These are phyloP conservation scores for Camelina laxa DNA, from an alignment of 345 rosid species.

Conservation along the genomic window DNA sequence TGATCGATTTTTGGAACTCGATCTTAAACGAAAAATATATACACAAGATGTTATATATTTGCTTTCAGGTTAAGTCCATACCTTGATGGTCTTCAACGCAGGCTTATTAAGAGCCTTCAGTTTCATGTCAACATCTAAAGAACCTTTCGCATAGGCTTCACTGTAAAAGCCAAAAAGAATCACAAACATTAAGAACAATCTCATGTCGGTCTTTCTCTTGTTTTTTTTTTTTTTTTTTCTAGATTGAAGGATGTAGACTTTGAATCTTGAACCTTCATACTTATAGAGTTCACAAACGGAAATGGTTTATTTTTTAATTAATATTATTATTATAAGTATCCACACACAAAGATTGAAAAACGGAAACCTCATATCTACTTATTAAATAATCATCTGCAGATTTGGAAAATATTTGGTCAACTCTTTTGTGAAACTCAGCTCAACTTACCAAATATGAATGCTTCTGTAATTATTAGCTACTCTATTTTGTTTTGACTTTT, in stretches of 20 bases:
- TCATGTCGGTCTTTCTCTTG: background rate
- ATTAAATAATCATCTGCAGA: background rate
- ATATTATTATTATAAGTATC: background rate
- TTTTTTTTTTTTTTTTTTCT: background rate
- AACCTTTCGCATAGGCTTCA: slow-evolving; percentile 9
- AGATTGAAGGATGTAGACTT: slow-evolving; percentile 2
- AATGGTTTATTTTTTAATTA: background rate
- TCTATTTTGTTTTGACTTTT: background rate
- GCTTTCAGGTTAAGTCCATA: background rate
- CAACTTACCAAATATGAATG: slow-evolving; percentile 12
- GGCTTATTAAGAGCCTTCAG: slow-evolving; percentile 57
- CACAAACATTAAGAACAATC: slow-evolving; percentile 14
- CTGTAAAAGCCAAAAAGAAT: slow-evolving; percentile 22
- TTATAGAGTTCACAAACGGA: background rate
- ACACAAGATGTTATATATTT: background rate
- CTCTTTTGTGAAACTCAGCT: background rate
- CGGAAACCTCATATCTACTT: too few relatives aligned
- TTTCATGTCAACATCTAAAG: slow-evolving; percentile 42
- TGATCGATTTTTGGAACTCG: background rate
- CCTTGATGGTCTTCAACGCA: slow-evolving; percentile 52
- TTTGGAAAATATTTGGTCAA: slow-evolving; percentile 19
- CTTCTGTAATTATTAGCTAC: background rate
- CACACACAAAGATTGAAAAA: too few relatives aligned
- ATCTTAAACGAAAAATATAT: background rate
- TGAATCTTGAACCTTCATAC: background rate